phyloP scores from a whole-genome alignment of 805 yeast species.

The Metschnikowia proteae region DNA sequence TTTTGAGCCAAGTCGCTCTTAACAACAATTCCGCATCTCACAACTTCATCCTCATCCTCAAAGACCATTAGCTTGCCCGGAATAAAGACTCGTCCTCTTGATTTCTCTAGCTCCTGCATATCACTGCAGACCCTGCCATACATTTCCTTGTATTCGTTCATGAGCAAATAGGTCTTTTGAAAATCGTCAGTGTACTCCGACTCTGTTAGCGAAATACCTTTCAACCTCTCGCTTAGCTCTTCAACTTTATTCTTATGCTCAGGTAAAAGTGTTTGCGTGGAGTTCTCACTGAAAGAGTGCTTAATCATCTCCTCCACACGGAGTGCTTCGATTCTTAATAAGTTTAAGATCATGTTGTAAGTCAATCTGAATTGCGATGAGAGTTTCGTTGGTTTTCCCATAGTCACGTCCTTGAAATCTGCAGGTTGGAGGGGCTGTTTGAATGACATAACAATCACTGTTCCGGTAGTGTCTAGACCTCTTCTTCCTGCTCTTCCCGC shows the following conservation, averaged over 20 bases:
- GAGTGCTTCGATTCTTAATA: constrained; percentile 88
- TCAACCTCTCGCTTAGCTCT: constrained; percentile 46
- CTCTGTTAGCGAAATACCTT: constrained; percentile 30
- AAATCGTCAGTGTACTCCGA: constrained; percentile 41
- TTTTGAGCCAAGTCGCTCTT: constrained; percentile 36
- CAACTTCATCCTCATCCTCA: constrained; percentile 42
- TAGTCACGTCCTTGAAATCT: constrained; percentile 71
- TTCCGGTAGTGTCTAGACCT: constrained; percentile 90
- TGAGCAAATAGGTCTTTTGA: constrained; percentile 40
- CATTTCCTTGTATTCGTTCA: constrained; percentile 43
- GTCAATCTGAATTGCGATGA: constrained; percentile 92
- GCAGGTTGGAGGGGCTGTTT: constrained; percentile 55
- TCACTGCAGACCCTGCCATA: constrained; percentile 47
- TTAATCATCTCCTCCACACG: constrained; percentile 98
- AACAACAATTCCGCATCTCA: constrained; percentile 53
- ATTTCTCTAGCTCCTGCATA: constrained; percentile 43
- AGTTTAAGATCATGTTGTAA: constrained; percentile 89
- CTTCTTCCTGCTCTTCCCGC: constrained; percentile 98
- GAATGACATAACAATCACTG: constrained; percentile 88
- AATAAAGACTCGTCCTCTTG: constrained; percentile 44
- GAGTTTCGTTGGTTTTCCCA: constrained; percentile 88
- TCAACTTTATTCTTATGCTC: constrained; percentile 72
- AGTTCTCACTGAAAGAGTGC: constrained; percentile 89
- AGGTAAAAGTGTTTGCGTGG: constrained; percentile 79
- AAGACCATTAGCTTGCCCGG: constrained; percentile 59